These are phyloP conservation scores for Metschnikowia vanudenii DNA, from an alignment of 805 yeast species.

Conservation along the genomic window DNA sequence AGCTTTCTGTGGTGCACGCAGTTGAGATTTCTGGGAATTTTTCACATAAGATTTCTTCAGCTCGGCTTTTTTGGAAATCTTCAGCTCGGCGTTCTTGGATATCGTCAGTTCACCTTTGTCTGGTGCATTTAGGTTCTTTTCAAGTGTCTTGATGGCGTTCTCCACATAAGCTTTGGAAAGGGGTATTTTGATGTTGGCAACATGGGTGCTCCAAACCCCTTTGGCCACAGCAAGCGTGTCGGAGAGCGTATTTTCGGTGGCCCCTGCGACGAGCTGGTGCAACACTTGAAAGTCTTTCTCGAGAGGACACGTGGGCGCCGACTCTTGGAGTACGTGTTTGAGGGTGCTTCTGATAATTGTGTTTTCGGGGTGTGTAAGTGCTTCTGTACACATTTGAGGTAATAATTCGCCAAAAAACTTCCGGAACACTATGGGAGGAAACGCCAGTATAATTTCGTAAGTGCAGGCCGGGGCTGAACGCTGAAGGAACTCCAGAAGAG, in stretches of 20 bases:
- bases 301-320: constrained; percentile 52
- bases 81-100: no score
- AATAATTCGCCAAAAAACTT: constrained; percentile 11
- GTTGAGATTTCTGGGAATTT: no score
- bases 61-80: no score
- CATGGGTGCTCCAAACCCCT: constrained; percentile 17
- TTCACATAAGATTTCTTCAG: no score
- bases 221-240: constrained; percentile 10
- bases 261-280: constrained; percentile 16
- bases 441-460: constrained; percentile 5
- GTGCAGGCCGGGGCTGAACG: not conserved
- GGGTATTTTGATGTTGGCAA: constrained; percentile 20
- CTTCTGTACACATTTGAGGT: constrained; percentile 1
- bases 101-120: no score
- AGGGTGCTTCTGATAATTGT: constrained; percentile 24
- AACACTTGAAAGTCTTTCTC: constrained; percentile 42
- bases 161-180: constrained; percentile 7
- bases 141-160: not conserved
- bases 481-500: constrained; percentile 7
- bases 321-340: constrained; percentile 44
- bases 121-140: not conserved
- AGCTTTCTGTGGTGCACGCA: not conserved
- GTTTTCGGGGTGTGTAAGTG: constrained; percentile 1
- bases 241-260: constrained; percentile 1
- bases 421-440: constrained; percentile 13